Conservation (phyloP, 179 eudicot species). For the Amaranthus tricolor region DNA sequence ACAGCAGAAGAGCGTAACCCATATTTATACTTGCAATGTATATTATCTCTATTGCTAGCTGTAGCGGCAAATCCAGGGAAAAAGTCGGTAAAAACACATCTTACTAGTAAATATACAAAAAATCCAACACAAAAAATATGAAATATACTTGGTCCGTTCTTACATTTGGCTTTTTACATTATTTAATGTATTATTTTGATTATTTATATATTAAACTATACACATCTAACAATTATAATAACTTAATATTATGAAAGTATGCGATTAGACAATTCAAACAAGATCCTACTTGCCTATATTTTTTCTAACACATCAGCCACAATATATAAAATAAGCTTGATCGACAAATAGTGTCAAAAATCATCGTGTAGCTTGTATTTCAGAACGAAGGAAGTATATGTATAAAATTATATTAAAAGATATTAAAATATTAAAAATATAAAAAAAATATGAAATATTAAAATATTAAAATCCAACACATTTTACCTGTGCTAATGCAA, state of each 20-base stretch:
- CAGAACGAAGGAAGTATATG: no score
- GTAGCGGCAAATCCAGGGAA: conserved; percentile 8
- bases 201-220: no score
- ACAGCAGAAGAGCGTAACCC: conserved; percentile 51
- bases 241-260: no score
- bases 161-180: no score
- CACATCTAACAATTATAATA: no score
- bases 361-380: no score
- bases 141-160: background rate
- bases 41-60: conserved; percentile 65
- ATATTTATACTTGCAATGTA: conserved; percentile 48
- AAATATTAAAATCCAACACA: background rate
- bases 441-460: background rate
- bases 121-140: background rate
- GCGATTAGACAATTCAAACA: no score
- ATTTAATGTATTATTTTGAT: no score
- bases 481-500: conserved; percentile 71
- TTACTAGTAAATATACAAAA: background rate
- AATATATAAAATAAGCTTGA: no score
- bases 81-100: background rate
- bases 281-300: no score
- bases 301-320: no score
- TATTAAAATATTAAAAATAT: background rate
- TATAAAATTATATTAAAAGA: background rate
- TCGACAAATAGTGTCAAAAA: no score